Conservation (phyloP, 2,329 filamentous ascomycete genomes). For the Aspergillus sp. region DNA sequence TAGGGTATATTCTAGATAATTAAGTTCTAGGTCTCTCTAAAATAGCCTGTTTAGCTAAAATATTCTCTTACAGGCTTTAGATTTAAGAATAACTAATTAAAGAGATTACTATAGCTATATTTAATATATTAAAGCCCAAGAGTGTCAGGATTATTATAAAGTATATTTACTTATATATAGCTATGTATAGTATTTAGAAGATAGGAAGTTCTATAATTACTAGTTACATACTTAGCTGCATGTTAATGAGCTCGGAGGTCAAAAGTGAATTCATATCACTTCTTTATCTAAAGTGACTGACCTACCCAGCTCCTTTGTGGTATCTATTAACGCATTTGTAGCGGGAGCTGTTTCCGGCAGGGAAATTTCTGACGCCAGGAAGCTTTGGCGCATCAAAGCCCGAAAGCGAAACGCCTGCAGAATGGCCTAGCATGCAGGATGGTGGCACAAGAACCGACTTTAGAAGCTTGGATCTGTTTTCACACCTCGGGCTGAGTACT, state of each 20-base stretch:
- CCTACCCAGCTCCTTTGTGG: too few relatives aligned
- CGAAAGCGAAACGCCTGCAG: too few relatives aligned
- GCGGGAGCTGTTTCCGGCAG: not conserved
- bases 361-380: not conserved
- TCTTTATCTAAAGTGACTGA: constrained; percentile 33
- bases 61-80: constrained; percentile 91
- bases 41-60: constrained; percentile 90
- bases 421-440: too few relatives aligned
- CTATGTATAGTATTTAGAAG: constrained; percentile 98
- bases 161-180: constrained; percentile 95
- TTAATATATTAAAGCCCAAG: constrained; percentile 88
- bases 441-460: too few relatives aligned
- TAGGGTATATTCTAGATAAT: constrained; percentile 91
- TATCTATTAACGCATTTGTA: not conserved
- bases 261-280: constrained; percentile 93
- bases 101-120: constrained; percentile 93
- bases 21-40: constrained; percentile 95
- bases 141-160: constrained; percentile 98
- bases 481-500: too few relatives aligned
- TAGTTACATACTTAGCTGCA: constrained; percentile 95
- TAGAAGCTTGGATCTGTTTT: too few relatives aligned
- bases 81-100: constrained; percentile 96
- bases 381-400: not conserved
- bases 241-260: constrained; percentile 89
- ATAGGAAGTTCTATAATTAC: constrained; percentile 84